Evolutionary conservation across 208 protist genomes (phyloP), one percentile per base, ranked within the genome.

Genomic region (Leishmania gerbilli): DNA sequence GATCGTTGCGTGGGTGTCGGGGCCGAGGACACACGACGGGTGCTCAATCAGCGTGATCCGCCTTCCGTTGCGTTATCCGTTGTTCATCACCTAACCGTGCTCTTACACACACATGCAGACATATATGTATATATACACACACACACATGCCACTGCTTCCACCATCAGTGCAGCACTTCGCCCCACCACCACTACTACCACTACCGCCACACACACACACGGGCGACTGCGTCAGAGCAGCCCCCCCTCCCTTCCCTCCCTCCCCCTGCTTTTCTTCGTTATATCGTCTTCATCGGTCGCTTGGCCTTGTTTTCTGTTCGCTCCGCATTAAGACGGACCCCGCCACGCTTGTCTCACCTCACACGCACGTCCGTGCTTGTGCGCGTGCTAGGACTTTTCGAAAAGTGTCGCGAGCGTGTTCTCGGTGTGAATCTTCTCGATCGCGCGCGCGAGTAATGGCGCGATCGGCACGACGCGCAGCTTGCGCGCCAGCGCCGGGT

Each of bases 401-500:
- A 95, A 95, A 13, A 97, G 77, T 19, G 91, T 93, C 3, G 87
- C 74, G 21, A 95, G 87, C 13, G 89, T 91, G 78, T 94, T 97
- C 72, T 97, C 95, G 17, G 91, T 93, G 89, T 97, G 93, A 27
- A 97, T 90, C 83, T 95, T 95, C 68, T 97, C 93, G 77, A 98
- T 92, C 1, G 93, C 92, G 24, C 90, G 88, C 1, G 95, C 93
- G 34, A 98, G 90, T 19, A 98, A 84, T 37, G 95, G 93, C 21
- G 95, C 92, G 42, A 98, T 89, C 1, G 95, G 93, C 53, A 98
- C 87, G 19, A 98, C 86, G 19, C 95, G 92, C 17, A 98, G 87
- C 83, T 96, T 96, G 7, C 84, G 82, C 42, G 94, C 94, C n/a
- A 97, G 80, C 37, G 69, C 67, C 37, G 95, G 89, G 53, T 91